Percentiles rank a stretch among this genome's conserved stretches.
Conservation (phyloP, 352 stramenopile genomes). For the Pythium oligandrum region DNA sequence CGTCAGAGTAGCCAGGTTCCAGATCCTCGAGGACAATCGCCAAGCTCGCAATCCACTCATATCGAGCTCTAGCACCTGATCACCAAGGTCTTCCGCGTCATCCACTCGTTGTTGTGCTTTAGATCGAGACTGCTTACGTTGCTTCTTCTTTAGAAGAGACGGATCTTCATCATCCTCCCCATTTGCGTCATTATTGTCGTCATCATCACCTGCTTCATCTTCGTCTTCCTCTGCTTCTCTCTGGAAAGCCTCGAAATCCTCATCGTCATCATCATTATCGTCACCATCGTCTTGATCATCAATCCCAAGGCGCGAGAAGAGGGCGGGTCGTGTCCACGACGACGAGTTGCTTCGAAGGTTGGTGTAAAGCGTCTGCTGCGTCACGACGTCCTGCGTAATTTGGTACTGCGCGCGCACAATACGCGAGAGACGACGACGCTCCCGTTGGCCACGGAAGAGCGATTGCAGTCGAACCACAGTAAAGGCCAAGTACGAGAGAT, state of each 20-base stretch:
- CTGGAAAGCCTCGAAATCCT: conserved; percentile 35
- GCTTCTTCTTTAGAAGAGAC: conserved; percentile 15
- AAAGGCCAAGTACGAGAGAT: conserved; percentile 43
- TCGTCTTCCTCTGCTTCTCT: conserved; percentile 18
- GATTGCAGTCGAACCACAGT: conserved; percentile 46
- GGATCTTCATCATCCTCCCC: conserved; percentile 15
- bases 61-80: conserved; percentile 26
- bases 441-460: conserved; percentile 30
- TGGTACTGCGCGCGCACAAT: conserved; percentile 35
- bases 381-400: conserved; percentile 28
- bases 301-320: conserved; percentile 31
- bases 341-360: conserved; percentile 30
- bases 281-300: conserved; percentile 17
- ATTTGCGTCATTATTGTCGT: conserved; percentile 15
- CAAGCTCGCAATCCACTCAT: conserved; percentile 45
- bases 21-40: conserved; percentile 60
- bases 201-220: conserved; percentile 12
- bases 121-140: conserved; percentile 42
- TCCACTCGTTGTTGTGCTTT: conserved; percentile 56
- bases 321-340: conserved; percentile 30
- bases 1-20: conserved; percentile 51
- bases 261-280: conserved; percentile 23
- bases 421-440: conserved; percentile 22
- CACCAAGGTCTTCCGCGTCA: conserved; percentile 31
- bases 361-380: conserved; percentile 40